Evolutionary conservation across 2,329 filamentous ascomycete species (phyloP).

Genomic region (Cordyceps tenuipes): DNA sequence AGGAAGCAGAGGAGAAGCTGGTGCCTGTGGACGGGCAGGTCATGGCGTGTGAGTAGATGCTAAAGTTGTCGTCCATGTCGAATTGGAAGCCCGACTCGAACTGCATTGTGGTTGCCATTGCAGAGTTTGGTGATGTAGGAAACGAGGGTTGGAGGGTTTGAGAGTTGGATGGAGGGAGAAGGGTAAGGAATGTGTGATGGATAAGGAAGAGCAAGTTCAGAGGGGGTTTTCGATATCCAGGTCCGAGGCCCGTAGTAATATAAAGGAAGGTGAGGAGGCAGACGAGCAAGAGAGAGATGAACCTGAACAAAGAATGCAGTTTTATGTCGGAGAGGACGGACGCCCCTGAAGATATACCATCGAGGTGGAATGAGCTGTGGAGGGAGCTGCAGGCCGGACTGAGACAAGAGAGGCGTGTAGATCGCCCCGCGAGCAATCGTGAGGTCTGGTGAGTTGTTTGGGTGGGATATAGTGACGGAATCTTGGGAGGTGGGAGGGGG

Average conservation of each 20-base stretch:
- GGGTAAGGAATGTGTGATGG: conserved; percentile 11
- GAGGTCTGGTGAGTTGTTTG: conserved; percentile 19
- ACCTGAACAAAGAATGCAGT: conserved; percentile 8
- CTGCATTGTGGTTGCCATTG: conserved; percentile 23
- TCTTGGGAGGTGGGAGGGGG: neutral
- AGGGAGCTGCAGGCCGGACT: conserved; percentile 23
- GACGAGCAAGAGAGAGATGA: conserved; percentile 8
- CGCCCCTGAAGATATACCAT: conserved; percentile 34
- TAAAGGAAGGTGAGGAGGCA: conserved; percentile 9
- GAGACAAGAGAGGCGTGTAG: conserved; percentile 28
- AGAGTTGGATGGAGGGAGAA: neutral
- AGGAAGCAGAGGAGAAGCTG: conserved; percentile 33
- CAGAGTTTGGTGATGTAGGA: neutral
- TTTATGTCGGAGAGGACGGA: conserved; percentile 23
- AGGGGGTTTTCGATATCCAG: conserved; percentile 7
- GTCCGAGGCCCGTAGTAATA: conserved; percentile 10
- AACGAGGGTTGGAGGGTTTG: conserved; percentile 11
- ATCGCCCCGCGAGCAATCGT: conserved; percentile 22
- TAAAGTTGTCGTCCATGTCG: conserved; percentile 33
- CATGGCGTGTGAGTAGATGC: conserved; percentile 28
- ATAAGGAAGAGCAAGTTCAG: neutral
- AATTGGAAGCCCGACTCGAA: conserved; percentile 31
- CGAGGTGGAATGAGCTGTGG: conserved; percentile 29
- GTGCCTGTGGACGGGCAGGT: conserved; percentile 26
- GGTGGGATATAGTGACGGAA: neutral